phyloP scores from a whole-genome alignment of 768 basidiomycete genomes.

The Lactarius evosmus region DNA sequence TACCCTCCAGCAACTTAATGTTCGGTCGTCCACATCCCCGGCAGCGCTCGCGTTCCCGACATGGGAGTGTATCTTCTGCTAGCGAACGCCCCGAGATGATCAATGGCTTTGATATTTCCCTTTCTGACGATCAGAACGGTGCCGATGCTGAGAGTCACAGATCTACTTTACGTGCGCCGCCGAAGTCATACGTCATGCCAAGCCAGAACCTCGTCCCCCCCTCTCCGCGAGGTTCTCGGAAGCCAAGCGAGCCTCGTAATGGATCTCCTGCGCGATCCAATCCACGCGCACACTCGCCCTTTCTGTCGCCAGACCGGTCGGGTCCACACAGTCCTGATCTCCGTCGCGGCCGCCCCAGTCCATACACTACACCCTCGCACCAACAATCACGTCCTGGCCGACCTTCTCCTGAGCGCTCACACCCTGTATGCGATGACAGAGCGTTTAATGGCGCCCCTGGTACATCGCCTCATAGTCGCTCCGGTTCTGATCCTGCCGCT shows the following conservation, averaged over 20 bases:
- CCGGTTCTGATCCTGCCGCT: constrained; percentile 50
- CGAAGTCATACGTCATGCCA: constrained; percentile 37
- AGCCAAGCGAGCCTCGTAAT: constrained; percentile 22
- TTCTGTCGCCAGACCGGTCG: constrained; percentile 26
- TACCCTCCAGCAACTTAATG: constrained; percentile 38
- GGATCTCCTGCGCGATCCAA: constrained; percentile 24
- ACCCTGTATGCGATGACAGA: constrained; percentile 24
- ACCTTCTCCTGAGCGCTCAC: constrained; percentile 29
- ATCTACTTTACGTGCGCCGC: constrained; percentile 42
- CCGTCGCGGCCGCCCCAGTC: constrained; percentile 21
- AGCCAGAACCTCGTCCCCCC: constrained; percentile 31
- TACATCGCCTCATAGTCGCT: constrained; percentile 39
- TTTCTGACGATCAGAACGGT: constrained; percentile 58
- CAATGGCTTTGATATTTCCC: constrained; percentile 66
- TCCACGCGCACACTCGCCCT: constrained; percentile 24
- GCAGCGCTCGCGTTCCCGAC: constrained; percentile 42
- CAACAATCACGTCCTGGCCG: constrained; percentile 25
- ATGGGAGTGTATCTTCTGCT: constrained; percentile 69
- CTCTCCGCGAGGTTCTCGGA: constrained; percentile 23
- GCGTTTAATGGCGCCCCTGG: constrained; percentile 6
- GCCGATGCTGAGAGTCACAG: constrained; percentile 48
- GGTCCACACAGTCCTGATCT: constrained; percentile 18
- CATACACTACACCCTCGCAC: constrained; percentile 7
- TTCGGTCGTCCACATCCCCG: constrained; percentile 45
- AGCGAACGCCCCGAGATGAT: constrained; percentile 56